Base-by-base conservation (phyloP, 2,329 filamentous ascomycete species). In the Cytospora chrysosperma region DNA sequence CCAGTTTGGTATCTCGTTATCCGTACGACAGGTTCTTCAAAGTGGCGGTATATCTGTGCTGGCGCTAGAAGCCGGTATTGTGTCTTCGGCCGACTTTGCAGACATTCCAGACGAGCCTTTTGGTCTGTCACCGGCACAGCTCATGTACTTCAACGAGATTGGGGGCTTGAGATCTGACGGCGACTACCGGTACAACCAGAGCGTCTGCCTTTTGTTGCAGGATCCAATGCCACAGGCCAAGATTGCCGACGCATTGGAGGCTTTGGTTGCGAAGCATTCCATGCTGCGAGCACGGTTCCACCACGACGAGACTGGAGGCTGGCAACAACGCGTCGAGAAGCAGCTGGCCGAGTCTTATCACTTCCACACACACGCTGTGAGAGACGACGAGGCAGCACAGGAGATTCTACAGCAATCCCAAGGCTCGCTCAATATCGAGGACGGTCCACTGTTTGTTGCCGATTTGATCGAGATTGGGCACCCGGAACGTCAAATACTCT, bases 111-210 rank as follows among this genome's bases (percentile, higher is more conserved):
- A 76, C 28, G 69, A 70, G 32, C 67, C 68, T 1, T 82, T 80
- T 58, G 68, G 68, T 0, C 66, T 82, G 2, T 78, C 79, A 0
- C 80, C 80, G 0, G 75, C 80, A n/a, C 80, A 81, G 64, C 69
- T 71, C 19, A 70, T 80, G 52, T 80, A 77, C 62, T 77, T 81
- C 59, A n/a, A n/a, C n/a, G n/a, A n/a, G n/a, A n/a, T n/a, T n/a
- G n/a, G n/a, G n/a, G n/a, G n/a, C n/a, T n/a, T n/a, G n/a, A n/a
- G n/a, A n/a, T 64, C 73, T 26, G 52, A 55, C 1, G 73, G 72
- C 5, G 68, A 76, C 21, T 75, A 76, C 24, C 63, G 64, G 43
- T 79, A 78, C 70, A 80, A 80, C 58, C 79, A 81, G 60, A 79
- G 75, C 5, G n/a, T n/a, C n/a, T n/a, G n/a, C n/a, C 78, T 78